These are phyloP conservation scores for Microdochium bolleyi DNA, from an alignment of 2,329 filamentous ascomycete species.

Conservation along the genomic window DNA sequence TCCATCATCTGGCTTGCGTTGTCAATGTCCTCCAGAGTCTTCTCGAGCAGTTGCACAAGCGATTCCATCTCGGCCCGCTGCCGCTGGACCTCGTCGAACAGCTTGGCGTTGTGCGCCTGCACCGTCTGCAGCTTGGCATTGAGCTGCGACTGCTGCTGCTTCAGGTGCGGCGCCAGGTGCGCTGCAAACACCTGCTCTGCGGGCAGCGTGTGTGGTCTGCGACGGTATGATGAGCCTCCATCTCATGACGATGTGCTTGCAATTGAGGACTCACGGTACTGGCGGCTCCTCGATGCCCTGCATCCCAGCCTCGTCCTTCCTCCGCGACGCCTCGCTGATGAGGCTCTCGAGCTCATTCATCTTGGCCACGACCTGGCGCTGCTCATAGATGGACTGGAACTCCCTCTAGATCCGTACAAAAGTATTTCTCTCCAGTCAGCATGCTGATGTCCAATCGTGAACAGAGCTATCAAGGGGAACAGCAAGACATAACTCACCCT, in stretches of 20 bases:
- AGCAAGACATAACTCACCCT: conserved; percentile 33
- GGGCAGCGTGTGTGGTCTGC: conserved; percentile 48
- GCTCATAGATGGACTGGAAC: conserved; percentile 45
- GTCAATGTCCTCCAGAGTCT: conserved; percentile 44
- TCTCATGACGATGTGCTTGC: not conserved
- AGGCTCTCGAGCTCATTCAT: conserved; percentile 53
- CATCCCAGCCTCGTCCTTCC: conserved; percentile 22
- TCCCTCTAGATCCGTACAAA: conserved; percentile 31
- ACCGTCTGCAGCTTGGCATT: conserved; percentile 48
- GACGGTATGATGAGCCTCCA: conserved; percentile 3
- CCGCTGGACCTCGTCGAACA: conserved; percentile 40
- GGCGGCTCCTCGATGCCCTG: conserved; percentile 20
- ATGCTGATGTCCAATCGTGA: too few relatives aligned
- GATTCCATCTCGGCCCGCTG: conserved; percentile 48
- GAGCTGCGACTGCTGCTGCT: conserved; percentile 45
- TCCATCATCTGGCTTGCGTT: conserved; percentile 41
- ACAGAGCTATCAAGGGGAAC: too few relatives aligned
- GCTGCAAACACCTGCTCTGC: conserved; percentile 43
- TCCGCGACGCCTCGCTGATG: conserved; percentile 38
- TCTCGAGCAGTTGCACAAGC: conserved; percentile 41
- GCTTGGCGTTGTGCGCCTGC: conserved; percentile 46
- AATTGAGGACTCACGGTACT: conserved; percentile 32
- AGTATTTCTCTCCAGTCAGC: not conserved
- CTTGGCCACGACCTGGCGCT: conserved; percentile 43
- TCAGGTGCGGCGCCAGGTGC: conserved; percentile 45